These are phyloP conservation scores for Cymbopogon flexuosus DNA, from an alignment of 202 grass and related monocot species.

Conservation along the genomic window DNA sequence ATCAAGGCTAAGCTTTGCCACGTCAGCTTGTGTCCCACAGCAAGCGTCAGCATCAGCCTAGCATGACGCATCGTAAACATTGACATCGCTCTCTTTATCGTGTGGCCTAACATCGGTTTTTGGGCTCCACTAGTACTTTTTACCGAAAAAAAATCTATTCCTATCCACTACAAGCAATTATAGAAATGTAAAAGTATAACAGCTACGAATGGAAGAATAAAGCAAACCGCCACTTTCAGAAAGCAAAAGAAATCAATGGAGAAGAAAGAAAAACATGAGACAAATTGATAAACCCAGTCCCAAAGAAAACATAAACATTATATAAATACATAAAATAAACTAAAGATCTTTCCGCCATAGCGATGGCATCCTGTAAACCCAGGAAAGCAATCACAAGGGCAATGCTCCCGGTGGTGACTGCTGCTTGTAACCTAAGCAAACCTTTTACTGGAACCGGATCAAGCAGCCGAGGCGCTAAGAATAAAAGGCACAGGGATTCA, in stretches of 20 bases:
- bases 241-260: neutral
- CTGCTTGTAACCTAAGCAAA: slow-evolving; percentile 7
- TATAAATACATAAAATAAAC: neutral
- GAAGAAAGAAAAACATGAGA: neutral
- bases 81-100: neutral
- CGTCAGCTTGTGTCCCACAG: neutral
- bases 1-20: neutral
- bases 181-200: neutral
- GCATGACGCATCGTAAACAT: neutral
- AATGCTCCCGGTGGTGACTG: neutral
- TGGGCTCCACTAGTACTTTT: neutral
- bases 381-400: neutral
- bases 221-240: neutral
- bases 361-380: neutral
- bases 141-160: neutral
- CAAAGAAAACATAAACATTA: neutral
- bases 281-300: neutral
- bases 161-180: neutral
- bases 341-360: neutral
- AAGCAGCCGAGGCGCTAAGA: neutral
- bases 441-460: neutral
- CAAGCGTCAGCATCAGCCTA: neutral
- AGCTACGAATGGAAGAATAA: neutral
- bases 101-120: neutral
- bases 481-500: neutral